A percentile compares a stretch with the other conserved stretches of the same genome.
Evolutionary conservation across 2,329 filamentous ascomycete species (phyloP).

Genomic region (Aspergillus sp.): DNA sequence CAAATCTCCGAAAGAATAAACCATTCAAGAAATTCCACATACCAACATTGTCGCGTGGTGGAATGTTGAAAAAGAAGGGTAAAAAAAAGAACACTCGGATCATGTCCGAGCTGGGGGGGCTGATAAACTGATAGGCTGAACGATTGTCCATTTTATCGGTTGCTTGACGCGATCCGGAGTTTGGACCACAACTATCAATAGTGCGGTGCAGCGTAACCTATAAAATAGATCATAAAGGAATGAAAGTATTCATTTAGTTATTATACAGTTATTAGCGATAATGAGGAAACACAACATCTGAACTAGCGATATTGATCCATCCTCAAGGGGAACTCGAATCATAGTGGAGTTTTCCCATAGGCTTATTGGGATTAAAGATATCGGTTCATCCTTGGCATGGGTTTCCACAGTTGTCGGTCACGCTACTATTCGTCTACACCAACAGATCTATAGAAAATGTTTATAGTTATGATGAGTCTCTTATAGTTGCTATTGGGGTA

Average conservation of each 20-base stretch:
- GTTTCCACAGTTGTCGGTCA: too few relatives aligned
- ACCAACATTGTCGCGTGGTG: not conserved
- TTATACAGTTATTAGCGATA: not conserved
- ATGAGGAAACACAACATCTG: not conserved
- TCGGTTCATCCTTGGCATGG: not conserved
- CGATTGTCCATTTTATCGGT: not conserved
- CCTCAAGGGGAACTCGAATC: not conserved
- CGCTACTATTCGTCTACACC: too few relatives aligned
- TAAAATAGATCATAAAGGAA: too few relatives aligned
- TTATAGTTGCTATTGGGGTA: too few relatives aligned
- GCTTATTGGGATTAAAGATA: not conserved
- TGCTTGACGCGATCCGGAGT: not conserved
- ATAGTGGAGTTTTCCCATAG: not conserved
- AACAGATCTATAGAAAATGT: too few relatives aligned
- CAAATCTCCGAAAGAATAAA: not conserved
- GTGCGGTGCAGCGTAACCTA: too few relatives aligned
- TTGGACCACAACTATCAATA: not conserved
- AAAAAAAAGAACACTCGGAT: slow-evolving; percentile 5
- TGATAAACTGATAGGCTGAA: slow-evolving; percentile 11
- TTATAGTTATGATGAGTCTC: too few relatives aligned
- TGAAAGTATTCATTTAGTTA: too few relatives aligned
- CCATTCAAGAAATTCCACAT: not conserved
- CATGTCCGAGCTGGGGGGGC: slow-evolving; percentile 11
- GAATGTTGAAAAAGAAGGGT: not conserved
- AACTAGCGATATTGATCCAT: not conserved